Percentiles rank a stretch among this genome's conserved stretches.
Evolutionary conservation across 1,284 basidiomycete genomes (phyloP).

Genomic region (Hemileia vastatrix): DNA sequence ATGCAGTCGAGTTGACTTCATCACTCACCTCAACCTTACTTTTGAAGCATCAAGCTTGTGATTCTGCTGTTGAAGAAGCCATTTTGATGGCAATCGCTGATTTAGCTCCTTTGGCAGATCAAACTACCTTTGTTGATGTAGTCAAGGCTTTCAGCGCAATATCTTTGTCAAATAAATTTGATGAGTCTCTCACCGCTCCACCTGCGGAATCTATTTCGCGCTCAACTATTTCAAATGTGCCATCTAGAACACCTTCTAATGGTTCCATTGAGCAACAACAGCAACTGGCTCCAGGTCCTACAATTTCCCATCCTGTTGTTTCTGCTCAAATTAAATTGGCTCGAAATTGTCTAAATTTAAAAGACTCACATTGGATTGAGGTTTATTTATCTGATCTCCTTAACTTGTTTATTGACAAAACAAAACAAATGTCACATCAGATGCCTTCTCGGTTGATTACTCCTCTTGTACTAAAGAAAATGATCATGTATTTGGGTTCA

Average conservation of each 20-base stretch:
- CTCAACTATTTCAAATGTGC: slow-evolving; percentile 22
- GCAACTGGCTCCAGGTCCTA: slow-evolving; percentile 1
- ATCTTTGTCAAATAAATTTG: slow-evolving; percentile 66
- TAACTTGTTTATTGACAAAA: slow-evolving; percentile 79
- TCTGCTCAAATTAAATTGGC: slow-evolving; percentile 80
- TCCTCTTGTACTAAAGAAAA: no score
- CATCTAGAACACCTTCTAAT: no score
- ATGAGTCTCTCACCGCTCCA: slow-evolving; percentile 34
- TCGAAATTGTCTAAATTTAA: slow-evolving; percentile 68
- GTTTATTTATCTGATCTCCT: slow-evolving; percentile 76
- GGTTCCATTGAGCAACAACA: slow-evolving; percentile 30
- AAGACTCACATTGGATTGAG: no score
- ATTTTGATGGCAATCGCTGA: slow-evolving; percentile 87
- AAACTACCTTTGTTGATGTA: slow-evolving; percentile 71
- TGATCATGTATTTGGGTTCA: no score
- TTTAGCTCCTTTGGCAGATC: slow-evolving; percentile 67
- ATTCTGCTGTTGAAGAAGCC: slow-evolving; percentile 75
- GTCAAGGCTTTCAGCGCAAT: slow-evolving; percentile 75
- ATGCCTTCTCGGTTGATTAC: slow-evolving; percentile 28
- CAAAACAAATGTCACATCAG: slow-evolving; percentile 59
- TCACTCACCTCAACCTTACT: slow-evolving; percentile 72
- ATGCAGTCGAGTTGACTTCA: slow-evolving; percentile 16
- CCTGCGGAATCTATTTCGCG: slow-evolving; percentile 66
- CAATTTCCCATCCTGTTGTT: slow-evolving; percentile 52
- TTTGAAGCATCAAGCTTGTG: slow-evolving; percentile 72